A percentile compares a stretch with the other conserved stretches of the same genome.
phyloP scores from a whole-genome alignment of 805 yeast species.

The Saturnispora ahearnii region DNA sequence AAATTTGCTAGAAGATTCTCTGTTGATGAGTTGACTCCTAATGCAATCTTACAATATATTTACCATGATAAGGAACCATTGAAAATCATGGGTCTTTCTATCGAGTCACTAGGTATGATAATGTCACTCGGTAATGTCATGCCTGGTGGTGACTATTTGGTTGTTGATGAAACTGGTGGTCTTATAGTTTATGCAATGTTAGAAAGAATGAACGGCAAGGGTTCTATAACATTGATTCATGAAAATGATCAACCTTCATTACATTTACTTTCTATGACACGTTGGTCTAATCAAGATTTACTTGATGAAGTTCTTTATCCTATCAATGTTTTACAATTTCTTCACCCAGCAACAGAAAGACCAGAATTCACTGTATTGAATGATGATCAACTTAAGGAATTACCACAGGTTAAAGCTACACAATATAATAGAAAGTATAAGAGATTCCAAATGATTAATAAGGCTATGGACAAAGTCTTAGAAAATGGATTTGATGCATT shows the following conservation, averaged over 20 bases:
- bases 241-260: constrained; percentile 91
- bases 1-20: constrained; percentile 83
- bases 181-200: constrained; percentile 74
- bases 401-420: constrained; percentile 52
- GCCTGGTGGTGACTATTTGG: constrained; percentile 83
- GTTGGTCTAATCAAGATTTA: constrained; percentile 37
- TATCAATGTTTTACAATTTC: constrained; percentile 68
- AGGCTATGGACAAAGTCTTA: constrained; percentile 41
- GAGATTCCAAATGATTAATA: constrained; percentile 43
- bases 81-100: constrained; percentile 69
- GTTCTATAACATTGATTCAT: constrained; percentile 61
- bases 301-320: constrained; percentile 35
- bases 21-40: constrained; percentile 64
- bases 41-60: constrained; percentile 56
- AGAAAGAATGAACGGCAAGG: constrained; percentile 83
- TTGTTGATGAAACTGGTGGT: constrained; percentile 93
- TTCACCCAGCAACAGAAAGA: constrained; percentile 61
- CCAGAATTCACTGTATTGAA: constrained; percentile 36
- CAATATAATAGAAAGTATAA: constrained; percentile 60
- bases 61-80: constrained; percentile 70
- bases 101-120: constrained; percentile 72
- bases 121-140: constrained; percentile 72
- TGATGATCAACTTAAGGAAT: constrained; percentile 42
- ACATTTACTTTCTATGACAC: constrained; percentile 58
- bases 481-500: constrained; percentile 63